These are phyloP conservation scores for Cucumis melo DNA, from an alignment of 306 rosid genomes.

Conservation along the genomic window DNA sequence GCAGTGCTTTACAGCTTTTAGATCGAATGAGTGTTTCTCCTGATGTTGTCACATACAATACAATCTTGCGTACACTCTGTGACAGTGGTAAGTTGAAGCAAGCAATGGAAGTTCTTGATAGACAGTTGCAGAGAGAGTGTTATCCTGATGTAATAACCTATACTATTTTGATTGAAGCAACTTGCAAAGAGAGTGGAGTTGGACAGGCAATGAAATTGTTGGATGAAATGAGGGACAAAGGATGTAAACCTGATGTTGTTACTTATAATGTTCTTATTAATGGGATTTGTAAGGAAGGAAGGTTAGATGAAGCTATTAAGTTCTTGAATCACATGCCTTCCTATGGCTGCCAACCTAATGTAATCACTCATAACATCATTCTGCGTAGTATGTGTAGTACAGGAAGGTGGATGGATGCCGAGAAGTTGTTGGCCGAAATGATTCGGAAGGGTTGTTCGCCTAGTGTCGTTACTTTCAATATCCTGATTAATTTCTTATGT, in stretches of 20 bases:
- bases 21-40: slow-evolving; percentile 81
- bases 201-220: slow-evolving; percentile 75
- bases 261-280: slow-evolving; percentile 83
- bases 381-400: slow-evolving; percentile 90
- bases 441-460: slow-evolving; percentile 79
- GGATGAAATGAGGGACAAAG: slow-evolving; percentile 73
- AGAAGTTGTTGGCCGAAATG: slow-evolving; percentile 64
- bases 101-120: slow-evolving; percentile 84
- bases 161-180: slow-evolving; percentile 85
- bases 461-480: slow-evolving; percentile 94
- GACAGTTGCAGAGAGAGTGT: slow-evolving; percentile 55
- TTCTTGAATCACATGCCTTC: slow-evolving; percentile 47
- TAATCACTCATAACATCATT: slow-evolving; percentile 64
- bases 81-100: slow-evolving; percentile 62
- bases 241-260: slow-evolving; percentile 87
- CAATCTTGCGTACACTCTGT: slow-evolving; percentile 71
- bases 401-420: slow-evolving; percentile 92
- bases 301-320: slow-evolving; percentile 72
- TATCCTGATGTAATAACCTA: slow-evolving; percentile 92
- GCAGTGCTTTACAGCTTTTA: slow-evolving; percentile 53
- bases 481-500: slow-evolving; percentile 83
- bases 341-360: slow-evolving; percentile 69
- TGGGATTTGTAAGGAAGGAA: slow-evolving; percentile 85
- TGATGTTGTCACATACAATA: slow-evolving; percentile 79
- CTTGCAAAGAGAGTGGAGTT: slow-evolving; percentile 81